Conservation (phyloP, 441 rosid species). For the Brassica balearica region DNA sequence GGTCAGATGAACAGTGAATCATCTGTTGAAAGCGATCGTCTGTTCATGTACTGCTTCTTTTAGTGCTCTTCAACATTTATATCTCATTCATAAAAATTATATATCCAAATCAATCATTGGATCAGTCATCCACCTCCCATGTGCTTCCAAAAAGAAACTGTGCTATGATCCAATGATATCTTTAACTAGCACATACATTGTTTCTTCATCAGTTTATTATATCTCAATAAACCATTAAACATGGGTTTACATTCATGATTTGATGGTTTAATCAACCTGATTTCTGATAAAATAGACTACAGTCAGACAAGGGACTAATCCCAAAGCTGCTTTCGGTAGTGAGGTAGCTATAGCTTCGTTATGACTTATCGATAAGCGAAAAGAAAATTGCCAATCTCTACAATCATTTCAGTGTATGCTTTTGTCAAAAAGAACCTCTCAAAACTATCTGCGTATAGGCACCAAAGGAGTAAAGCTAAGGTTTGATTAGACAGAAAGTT, state of each 20-base stretch:
- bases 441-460: constrained; percentile 35
- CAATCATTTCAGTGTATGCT: constrained; percentile 26
- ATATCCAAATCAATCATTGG: constrained; percentile 41
- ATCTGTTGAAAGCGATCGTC: constrained; percentile 41
- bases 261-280: not conserved
- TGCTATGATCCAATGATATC: constrained; percentile 27
- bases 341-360: constrained; percentile 31
- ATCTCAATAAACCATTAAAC: not conserved
- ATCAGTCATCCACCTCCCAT: constrained; percentile 41
- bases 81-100: constrained; percentile 5
- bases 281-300: not conserved
- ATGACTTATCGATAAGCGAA: constrained; percentile 25
- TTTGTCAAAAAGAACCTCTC: constrained; percentile 35
- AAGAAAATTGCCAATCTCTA: constrained; percentile 12
- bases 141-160: constrained; percentile 45
- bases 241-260: constrained; percentile 12
- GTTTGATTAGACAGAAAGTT: constrained; percentile 45
- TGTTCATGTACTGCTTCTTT: constrained; percentile 44
- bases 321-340: constrained; percentile 17
- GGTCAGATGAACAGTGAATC: constrained; percentile 44
- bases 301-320: constrained; percentile 15
- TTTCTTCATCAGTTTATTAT: constrained; percentile 18
- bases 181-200: constrained; percentile 23
- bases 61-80: constrained; percentile 37
- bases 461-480: constrained; percentile 32